These are phyloP conservation scores for Spergularia azorica DNA, from an alignment of 179 eudicot species.

Conservation along the genomic window DNA sequence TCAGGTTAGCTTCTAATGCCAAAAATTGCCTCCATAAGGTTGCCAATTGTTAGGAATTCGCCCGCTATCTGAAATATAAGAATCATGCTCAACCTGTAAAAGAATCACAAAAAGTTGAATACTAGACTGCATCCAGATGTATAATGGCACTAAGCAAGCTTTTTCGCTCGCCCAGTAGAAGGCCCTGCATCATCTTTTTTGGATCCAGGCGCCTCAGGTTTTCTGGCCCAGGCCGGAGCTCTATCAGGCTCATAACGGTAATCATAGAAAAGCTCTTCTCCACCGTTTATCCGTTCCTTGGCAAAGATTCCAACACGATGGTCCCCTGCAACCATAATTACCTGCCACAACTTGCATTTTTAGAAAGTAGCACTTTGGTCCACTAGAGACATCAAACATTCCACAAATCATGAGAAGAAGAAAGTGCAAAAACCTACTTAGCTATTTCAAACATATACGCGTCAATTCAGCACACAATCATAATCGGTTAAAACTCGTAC, in stretches of 20 bases:
- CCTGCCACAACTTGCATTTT: constrained; percentile 47
- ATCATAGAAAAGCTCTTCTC: constrained; percentile 94
- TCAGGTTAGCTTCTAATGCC: constrained; percentile 32
- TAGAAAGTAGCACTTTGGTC: background rate
- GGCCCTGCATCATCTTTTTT: constrained; percentile 84
- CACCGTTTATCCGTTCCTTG: constrained; percentile 77
- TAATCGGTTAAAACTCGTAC: too few relatives aligned
- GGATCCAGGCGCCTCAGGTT: constrained; percentile 79
- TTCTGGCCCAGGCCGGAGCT: constrained; percentile 96
- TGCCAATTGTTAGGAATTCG: constrained; percentile 31
- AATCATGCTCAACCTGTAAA: constrained; percentile 29
- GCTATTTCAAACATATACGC: too few relatives aligned
- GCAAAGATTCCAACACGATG: constrained; percentile 98
- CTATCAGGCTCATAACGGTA: constrained; percentile 89
- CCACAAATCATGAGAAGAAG: background rate
- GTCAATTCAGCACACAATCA: too few relatives aligned
- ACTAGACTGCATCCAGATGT: background rate
- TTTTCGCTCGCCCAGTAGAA: constrained; percentile 88
- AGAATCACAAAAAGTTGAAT: constrained; percentile 27
- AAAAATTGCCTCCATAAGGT: constrained; percentile 23
- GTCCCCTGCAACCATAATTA: constrained; percentile 95
- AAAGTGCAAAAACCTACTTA: too few relatives aligned
- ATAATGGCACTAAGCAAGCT: constrained; percentile 48
- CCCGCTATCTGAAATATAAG: constrained; percentile 5
- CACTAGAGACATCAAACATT: background rate